A percentile compares a stretch with the other conserved stretches of the same genome.
These are phyloP conservation scores for Starmerella asiatica DNA, from an alignment of 805 yeast species.

Conservation along the genomic window DNA sequence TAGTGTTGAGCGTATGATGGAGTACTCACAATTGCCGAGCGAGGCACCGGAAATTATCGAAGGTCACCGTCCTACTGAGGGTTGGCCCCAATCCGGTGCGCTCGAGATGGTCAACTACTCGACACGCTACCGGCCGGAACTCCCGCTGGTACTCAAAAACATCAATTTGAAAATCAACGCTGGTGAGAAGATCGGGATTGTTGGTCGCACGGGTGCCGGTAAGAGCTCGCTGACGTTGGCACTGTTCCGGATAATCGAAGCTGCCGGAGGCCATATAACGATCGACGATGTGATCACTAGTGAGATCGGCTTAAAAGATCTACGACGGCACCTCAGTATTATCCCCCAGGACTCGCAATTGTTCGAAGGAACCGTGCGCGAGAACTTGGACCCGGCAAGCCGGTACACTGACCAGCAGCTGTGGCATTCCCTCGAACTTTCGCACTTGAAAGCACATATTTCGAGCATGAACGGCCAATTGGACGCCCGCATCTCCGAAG, in stretches of 20 bases:
- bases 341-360: slow-evolving; percentile 93
- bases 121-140: slow-evolving; percentile 70
- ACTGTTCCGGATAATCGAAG: slow-evolving; percentile 71
- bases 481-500: slow-evolving; percentile 49
- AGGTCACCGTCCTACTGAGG: slow-evolving; percentile 36
- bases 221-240: slow-evolving; percentile 78
- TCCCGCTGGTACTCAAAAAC: slow-evolving; percentile 64
- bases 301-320: slow-evolving; percentile 58
- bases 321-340: slow-evolving; percentile 64
- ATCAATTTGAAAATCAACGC: slow-evolving; percentile 52
- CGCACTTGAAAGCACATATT: slow-evolving; percentile 63
- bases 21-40: slow-evolving; percentile 61
- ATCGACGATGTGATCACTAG: slow-evolving; percentile 61
- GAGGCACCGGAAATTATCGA: slow-evolving; percentile 72
- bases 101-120: slow-evolving; percentile 58
- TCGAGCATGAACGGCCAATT: slow-evolving; percentile 41
- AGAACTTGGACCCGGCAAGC: slow-evolving; percentile 73
- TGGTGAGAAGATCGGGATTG: slow-evolving; percentile 82
- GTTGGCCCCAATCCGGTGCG: slow-evolving; percentile 66
- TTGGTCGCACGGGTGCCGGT: slow-evolving; percentile 96
- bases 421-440: slow-evolving; percentile 68
- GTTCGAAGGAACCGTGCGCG: slow-evolving; percentile 72
- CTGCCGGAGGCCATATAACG: slow-evolving; percentile 50
- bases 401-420: slow-evolving; percentile 57
- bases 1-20: slow-evolving; percentile 87